Evolutionary conservation across 352 stramenopile genomes (phyloP), one percentile per base, ranked within the genome.

Genomic region (Pythium insidiosum): DNA sequence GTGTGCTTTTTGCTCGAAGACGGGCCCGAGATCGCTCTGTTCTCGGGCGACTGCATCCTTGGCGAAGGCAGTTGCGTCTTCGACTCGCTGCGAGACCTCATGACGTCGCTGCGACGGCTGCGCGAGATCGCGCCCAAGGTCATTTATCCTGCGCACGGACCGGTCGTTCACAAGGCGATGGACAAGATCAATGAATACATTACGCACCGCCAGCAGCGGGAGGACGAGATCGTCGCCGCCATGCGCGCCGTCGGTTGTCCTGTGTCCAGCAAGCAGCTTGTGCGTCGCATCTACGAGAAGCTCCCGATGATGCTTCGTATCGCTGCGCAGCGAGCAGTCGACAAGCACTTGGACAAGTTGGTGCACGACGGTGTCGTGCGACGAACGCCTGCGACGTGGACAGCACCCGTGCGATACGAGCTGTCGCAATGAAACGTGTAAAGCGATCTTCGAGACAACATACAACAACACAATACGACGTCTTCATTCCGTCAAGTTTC

Each of bases 11-110:
- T 88, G 9, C 43, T 94, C 20, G 52, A 84, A 24, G 47, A 62
- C 20, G 44, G 51, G 15, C 39, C 24, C 18, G 37, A 13, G 20
- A 31, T 20, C 38, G 43, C 56, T 6, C 48, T 95, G 7, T 93
- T 95, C 48, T 89, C 79, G 1, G 84, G 82, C 39, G 84, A 95
- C 53, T 93, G 82, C 38, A 47, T 96, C 5, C 53, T 96, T 31
- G 85, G 85, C 16, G 68, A 72, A 33, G 84, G 85, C 9, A 96
- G 82, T 39, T 85, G 71, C 47, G 63, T 94, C 36, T 95, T 96
- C 36, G 76, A 92, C 45, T 88, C 86, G 33, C 67, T 96, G 9
- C 38, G 43, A 6, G 66, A 87, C 30, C 84, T 94, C 38, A 88
- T 95, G 75, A 46, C 56, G 19, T 89, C 74, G 16, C 53, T 96